Conservation (phyloP, 75 land plant genomes). For the Picea glauca region DNA sequence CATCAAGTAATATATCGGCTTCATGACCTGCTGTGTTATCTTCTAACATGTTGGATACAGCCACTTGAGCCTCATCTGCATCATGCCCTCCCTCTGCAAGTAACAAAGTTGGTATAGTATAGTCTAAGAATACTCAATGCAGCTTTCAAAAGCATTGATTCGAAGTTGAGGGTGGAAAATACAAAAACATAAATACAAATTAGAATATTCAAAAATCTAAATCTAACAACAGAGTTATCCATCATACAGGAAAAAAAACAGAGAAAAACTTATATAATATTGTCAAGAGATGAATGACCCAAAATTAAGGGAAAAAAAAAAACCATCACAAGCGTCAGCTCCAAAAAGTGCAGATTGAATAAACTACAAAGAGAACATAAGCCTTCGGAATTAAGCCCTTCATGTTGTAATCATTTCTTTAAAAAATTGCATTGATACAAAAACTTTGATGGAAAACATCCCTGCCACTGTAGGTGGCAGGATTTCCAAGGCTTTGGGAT, state of each 20-base stretch:
- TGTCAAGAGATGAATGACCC: background rate
- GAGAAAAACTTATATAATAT: background rate
- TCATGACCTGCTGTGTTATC: constrained; percentile 17
- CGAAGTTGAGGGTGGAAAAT: background rate
- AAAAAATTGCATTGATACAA: background rate
- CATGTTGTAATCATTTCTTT: background rate
- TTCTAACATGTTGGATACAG: background rate
- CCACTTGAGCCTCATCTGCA: background rate
- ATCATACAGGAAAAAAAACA: background rate
- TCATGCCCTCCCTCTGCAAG: constrained; percentile 6
- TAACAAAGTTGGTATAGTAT: background rate
- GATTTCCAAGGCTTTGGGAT: no score
- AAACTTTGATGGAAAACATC: background rate
- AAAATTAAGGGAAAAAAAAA: background rate
- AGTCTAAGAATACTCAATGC: background rate
- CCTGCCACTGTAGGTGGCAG: background rate
- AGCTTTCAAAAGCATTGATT: background rate
- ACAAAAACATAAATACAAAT: background rate
- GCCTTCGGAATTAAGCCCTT: background rate
- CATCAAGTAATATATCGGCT: constrained; percentile 34
- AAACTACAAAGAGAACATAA: background rate
- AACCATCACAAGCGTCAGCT: background rate
- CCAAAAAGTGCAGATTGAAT: background rate
- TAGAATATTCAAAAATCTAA: background rate
- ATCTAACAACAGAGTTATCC: background rate